Base-by-base conservation (phyloP, 1,139 yeast species). In the Blastobotrys raffinosifermentans region DNA sequence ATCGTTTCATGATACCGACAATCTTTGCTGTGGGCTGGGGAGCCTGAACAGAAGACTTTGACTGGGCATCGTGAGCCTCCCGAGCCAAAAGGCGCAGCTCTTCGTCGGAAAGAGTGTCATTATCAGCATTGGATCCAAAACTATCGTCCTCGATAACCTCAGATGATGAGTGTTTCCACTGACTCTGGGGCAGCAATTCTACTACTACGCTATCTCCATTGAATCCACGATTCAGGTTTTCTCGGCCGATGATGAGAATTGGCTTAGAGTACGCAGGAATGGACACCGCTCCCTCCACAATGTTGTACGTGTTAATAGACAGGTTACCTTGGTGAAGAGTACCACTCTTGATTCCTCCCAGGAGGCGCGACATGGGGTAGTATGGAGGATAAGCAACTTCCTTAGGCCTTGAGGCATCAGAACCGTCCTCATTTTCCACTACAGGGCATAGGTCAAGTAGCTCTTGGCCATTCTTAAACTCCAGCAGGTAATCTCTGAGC, bases 191-290 rank as follows among this genome's bases (percentile, higher is more conserved):
- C 34, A 93, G 67, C 31, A 93, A 67, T 61, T 93, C 97, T 4
- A 93, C 87, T 35, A 87, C 84, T 11, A 93, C 97, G 15, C 79
- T 75, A 55, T 93, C 99, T 23, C 95, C 89, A 51, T 85, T 85
- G 62, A 91, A 87, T 0, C 93, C 85, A 58, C 99, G 76, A 58
- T 93, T 93, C 50, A 91, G 66, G 56, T 80, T 79, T 51, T 83
- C 85, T 32, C 91, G 73, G 0, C 98, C 99, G 14, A 82, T 63
- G 26, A 93, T 69, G 29, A 89, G 67, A 34, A 93, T 70, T 1
- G 97, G 97, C 54, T 80, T 82, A 35, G 85, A 80, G 55, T 86
- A 81, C 1, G 84, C 76, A 1, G 80, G 68, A 2, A 84, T 75
- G 38, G 76, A 73, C 4, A 93, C 82, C 0, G 84, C 73, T 37